Conservation (phyloP, 2,329 filamentous ascomycete genomes). For the Zymoseptoria brevis region DNA sequence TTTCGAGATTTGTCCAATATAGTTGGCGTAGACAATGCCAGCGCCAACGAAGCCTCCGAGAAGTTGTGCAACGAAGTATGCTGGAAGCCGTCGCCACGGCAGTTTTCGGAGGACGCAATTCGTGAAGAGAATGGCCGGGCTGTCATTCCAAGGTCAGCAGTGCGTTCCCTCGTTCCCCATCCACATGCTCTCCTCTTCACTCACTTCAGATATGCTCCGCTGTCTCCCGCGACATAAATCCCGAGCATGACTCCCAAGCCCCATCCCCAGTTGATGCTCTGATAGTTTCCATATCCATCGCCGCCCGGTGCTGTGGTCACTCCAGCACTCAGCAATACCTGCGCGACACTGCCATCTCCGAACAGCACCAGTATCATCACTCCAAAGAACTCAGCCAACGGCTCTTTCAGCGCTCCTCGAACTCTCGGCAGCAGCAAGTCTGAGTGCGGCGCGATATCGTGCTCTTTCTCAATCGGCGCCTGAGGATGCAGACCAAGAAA, state of each 20-base stretch:
- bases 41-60: slow-evolving; percentile 58
- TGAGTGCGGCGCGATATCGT: slow-evolving; percentile 31
- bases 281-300: slow-evolving; percentile 36
- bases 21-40: slow-evolving; percentile 38
- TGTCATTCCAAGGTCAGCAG: slow-evolving; percentile 22
- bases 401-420: slow-evolving; percentile 32
- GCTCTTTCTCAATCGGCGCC: slow-evolving; percentile 36
- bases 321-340: slow-evolving; percentile 34
- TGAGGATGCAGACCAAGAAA: slow-evolving; percentile 32
- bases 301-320: slow-evolving; percentile 35
- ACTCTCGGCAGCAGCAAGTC: slow-evolving; percentile 34
- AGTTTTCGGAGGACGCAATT: slow-evolving; percentile 62
- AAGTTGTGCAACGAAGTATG: slow-evolving; percentile 59
- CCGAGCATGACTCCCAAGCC: slow-evolving; percentile 61
- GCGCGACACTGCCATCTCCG: slow-evolving; percentile 38
- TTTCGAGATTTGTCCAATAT: slow-evolving; percentile 53
- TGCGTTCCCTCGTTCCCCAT: not conserved
- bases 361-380: slow-evolving; percentile 37
- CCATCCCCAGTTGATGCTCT: slow-evolving; percentile 39
- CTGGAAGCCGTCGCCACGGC: slow-evolving; percentile 60
- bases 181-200: not conserved
- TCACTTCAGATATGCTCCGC: slow-evolving; percentile 36
- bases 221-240: slow-evolving; percentile 32
- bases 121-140: slow-evolving; percentile 62
- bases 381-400: slow-evolving; percentile 39